Base-by-base conservation (phyloP, 2,329 filamentous ascomycete genomes). In the Ceratocystis smalleyi region DNA sequence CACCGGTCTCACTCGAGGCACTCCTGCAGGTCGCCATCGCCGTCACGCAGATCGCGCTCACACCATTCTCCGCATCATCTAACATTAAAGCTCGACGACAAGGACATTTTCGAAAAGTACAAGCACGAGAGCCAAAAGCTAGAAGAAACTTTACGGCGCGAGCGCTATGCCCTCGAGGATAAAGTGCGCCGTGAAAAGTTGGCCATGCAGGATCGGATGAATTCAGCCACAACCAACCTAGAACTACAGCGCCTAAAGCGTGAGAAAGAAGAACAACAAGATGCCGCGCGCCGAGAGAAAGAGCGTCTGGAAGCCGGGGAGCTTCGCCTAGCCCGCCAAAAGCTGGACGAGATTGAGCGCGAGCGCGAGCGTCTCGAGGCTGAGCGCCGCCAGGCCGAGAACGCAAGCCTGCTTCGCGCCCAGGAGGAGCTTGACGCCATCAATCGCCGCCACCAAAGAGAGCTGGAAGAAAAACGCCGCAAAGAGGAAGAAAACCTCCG, bases 341-440 rank as follows among this genome's bases (percentile, higher is more conserved):
- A 62, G 43, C 62, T 66, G 12, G 17, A 59, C 6, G 73, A 71
- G 68, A 76, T 71, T 68, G 71, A 75, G 24, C 71, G 73, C 43
- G 70, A 75, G 27, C 71, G 69, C 40, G 45, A 65, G 19, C 22
- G 45, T 7, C 17, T 59, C 8, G 73, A 73, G 15, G 68, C 71
- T 19, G 68, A 77, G 64, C 75, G 77, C 65, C 74, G 77, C 64
- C 73, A 72, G 40, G 73, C 72, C 60, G 76, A 79, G 65, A 76
- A 78, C 51, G 77, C 78, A 19, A 75, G 77, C 68, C 74, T 78
- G 45, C 73, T 74, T 62, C 72, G 70, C 30, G 77, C 77, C 43
- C 79, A 78, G 71, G 73, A 72, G 43, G 79, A 79, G 71, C 72
- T 82, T 1, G 75, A 79, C 32, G 72, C 74, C 19, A 77, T 79